Conservation (phyloP, 306 rosid species). For the Begonia masoniana region DNA sequence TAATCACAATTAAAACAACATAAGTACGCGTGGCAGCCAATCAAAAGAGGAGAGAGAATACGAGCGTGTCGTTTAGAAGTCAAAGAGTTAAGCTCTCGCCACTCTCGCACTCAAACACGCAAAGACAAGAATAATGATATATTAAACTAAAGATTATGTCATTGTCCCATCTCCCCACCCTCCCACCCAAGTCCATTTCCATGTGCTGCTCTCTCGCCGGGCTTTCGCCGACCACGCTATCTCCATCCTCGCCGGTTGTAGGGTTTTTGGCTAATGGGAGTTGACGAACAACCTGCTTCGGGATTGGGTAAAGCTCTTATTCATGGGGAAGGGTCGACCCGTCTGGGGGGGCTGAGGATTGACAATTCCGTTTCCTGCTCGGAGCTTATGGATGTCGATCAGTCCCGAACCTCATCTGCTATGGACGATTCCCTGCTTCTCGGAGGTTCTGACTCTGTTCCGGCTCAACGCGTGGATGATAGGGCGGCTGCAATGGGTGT, state of each 20-base stretch:
- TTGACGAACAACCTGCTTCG: not conserved
- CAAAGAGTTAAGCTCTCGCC: not conserved
- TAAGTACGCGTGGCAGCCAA: not conserved
- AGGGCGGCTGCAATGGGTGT: not conserved
- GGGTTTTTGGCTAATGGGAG: slow-evolving; percentile 16
- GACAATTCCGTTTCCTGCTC: not conserved
- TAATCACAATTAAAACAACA: too few relatives aligned
- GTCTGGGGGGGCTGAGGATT: not conserved
- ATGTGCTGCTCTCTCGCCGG: slow-evolving; percentile 23
- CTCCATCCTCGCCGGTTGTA: slow-evolving; percentile 11
- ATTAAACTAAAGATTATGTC: slow-evolving; percentile 22
- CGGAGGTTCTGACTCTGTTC: not conserved
- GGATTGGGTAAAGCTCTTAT: slow-evolving; percentile 4
- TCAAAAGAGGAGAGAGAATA: not conserved
- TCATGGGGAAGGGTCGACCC: not conserved
- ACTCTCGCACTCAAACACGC: not conserved
- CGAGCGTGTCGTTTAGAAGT: not conserved
- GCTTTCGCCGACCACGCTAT: slow-evolving; percentile 7
- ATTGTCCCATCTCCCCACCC: slow-evolving; percentile 20
- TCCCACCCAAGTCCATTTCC: slow-evolving; percentile 26
- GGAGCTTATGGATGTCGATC: slow-evolving; percentile 10
- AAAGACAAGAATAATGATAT: not conserved
- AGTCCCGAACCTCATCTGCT: slow-evolving; percentile 1
- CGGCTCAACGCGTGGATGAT: not conserved
- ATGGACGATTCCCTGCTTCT: slow-evolving; percentile 13